phyloP scores from a whole-genome alignment of 2,329 filamentous ascomycete genomes.

The Colletotrichum sp. region DNA sequence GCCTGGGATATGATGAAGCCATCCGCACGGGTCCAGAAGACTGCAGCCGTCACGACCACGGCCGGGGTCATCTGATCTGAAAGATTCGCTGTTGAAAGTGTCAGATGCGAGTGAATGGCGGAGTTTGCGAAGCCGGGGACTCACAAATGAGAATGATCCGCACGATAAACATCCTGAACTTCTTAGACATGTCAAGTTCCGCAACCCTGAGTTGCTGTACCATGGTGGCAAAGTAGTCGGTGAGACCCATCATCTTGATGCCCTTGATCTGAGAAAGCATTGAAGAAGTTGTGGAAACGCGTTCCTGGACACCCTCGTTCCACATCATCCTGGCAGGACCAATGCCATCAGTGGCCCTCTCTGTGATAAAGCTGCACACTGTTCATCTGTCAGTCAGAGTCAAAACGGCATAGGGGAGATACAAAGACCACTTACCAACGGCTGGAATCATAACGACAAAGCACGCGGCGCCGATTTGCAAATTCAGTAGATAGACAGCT shows the following conservation, averaged over 20 bases:
- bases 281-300: slow-evolving; percentile 32
- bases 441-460: slow-evolving; percentile 43
- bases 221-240: slow-evolving; percentile 30
- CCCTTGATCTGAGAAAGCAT: slow-evolving; percentile 38
- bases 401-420: too few species aligned
- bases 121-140: background rate
- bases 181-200: slow-evolving; percentile 42
- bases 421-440: slow-evolving; percentile 29
- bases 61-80: background rate
- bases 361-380: slow-evolving; percentile 1
- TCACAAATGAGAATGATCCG: slow-evolving; percentile 22
- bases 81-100: background rate
- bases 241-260: slow-evolving; percentile 40
- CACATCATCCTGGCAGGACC: slow-evolving; percentile 24
- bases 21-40: slow-evolving; percentile 1
- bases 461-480: slow-evolving; percentile 23
- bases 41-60: slow-evolving; percentile 8
- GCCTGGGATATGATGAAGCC: slow-evolving; percentile 21
- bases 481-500: slow-evolving; percentile 21
- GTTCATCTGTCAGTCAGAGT: background rate
- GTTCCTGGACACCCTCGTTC: slow-evolving; percentile 34
- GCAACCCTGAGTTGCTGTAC: slow-evolving; percentile 39
- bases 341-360: background rate
- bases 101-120: slow-evolving; percentile 13
- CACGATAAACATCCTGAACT: slow-evolving; percentile 24